These are phyloP conservation scores for Candida nitratophila DNA, from an alignment of 805 yeast genomes.

Conservation along the genomic window DNA sequence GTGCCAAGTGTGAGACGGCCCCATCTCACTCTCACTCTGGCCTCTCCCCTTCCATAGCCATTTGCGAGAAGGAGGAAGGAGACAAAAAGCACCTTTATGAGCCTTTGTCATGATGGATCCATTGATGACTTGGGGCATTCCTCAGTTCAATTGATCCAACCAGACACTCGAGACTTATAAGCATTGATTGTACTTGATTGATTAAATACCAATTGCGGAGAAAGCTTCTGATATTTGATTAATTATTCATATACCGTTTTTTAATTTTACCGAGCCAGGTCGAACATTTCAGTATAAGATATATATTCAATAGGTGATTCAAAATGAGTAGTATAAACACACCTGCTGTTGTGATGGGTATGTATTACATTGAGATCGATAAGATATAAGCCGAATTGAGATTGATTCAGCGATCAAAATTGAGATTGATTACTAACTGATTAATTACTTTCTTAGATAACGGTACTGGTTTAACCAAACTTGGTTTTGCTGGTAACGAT, in stretches of 20 bases:
- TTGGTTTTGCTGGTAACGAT: constrained; percentile 98
- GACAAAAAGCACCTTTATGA: neutral
- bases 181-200: neutral
- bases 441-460: constrained; percentile 34
- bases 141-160: neutral
- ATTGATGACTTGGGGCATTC: too few relatives aligned
- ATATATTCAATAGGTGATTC: neutral
- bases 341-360: constrained; percentile 96
- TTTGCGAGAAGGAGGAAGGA: neutral
- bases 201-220: neutral
- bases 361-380: constrained; percentile 13
- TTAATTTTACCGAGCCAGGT: neutral
- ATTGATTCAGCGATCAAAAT: neutral
- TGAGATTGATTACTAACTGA: constrained; percentile 7
- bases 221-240: neutral
- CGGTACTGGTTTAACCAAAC: constrained; percentile 96
- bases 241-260: too few relatives aligned
- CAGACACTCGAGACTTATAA: constrained; percentile 5
- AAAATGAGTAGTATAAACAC: constrained; percentile 59
- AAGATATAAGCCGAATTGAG: neutral
- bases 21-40: too few relatives aligned
- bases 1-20: neutral
- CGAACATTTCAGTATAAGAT: neutral
- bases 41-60: too few relatives aligned
- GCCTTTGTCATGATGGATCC: neutral